Base-by-base conservation (phyloP, 225 moss, liverwort and hornwort genomes). In the Bryum argenteum region DNA sequence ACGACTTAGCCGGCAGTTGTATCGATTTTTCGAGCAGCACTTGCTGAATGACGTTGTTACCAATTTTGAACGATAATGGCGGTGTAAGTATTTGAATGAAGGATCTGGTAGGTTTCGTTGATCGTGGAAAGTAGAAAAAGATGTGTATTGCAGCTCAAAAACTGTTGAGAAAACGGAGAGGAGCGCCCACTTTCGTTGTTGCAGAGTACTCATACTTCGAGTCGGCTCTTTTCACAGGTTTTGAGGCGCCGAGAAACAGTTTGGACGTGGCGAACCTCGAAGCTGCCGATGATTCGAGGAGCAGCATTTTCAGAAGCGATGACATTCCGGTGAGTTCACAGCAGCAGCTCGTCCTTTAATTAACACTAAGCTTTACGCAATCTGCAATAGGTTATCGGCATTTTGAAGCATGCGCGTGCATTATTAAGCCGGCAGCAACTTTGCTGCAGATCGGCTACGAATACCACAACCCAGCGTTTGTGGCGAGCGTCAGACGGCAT, bases 171-270 rank as follows among this genome's bases (percentile, higher is more conserved):
- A 24, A 26, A 38, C 18, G 16, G 22, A 38, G 22, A 38, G 33
- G 52, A 62, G 20, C 21, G 11, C 20, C 11, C 12, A 18, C 67
- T 15, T 19, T 28, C 15, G 12, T 76, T 55, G 47, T 41, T 50
- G 9, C 55, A n/a, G 39, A 43, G 48, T 50, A 58, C 16, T 70
- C 64, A 72, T 61, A 60, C 58, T 66, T 17, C 22, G 66, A 20
- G 9, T 72, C 11, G 28, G 51, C 26, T 43, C 5, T 19, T 19
- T 11, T 71, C 33, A 42, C 66, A 61, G 93, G 82, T 19, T 76
- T 89, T 37, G 93, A 93, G 61, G 93, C 89, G 37, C 93, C 93
- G 17, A 85, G 90, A 64, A 93, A 93, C 79, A 91, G 93, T 69
- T 79, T 93, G 64, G 93, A 93, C 76, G 87, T 87, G 51, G 87